A percentile compares a stretch with the other conserved stretches of the same genome.
Evolutionary conservation across 2,329 filamentous ascomycete species (phyloP).

Genomic region (Venturia nashicola): DNA sequence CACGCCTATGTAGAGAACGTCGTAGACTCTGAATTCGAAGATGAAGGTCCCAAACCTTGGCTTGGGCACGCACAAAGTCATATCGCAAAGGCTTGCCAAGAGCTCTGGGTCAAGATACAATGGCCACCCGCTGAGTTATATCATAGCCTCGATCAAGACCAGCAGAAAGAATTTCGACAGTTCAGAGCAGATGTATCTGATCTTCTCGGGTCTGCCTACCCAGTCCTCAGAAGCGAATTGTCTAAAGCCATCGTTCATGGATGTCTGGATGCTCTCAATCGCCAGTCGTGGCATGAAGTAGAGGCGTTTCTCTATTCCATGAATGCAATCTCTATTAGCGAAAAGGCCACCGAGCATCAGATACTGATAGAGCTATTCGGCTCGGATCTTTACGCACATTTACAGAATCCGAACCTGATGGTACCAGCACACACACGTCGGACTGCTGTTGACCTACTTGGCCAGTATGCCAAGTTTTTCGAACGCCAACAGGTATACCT

Average conservation of each 20-base stretch:
- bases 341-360: conserved; percentile 45
- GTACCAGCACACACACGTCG: conserved; percentile 54
- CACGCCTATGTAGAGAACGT: conserved; percentile 58
- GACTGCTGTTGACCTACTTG: conserved; percentile 57
- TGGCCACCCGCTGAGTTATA: conserved; percentile 49
- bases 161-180: conserved; percentile 54
- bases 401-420: conserved; percentile 28
- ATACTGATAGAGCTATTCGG: conserved; percentile 50
- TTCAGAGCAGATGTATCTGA: conserved; percentile 72
- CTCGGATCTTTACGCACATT: conserved; percentile 44
- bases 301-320: conserved; percentile 49
- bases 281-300: conserved; percentile 34
- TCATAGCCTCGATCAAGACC: conserved; percentile 56
- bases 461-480: conserved; percentile 66
- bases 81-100: conserved; percentile 52
- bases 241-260: conserved; percentile 35
- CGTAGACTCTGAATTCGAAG: conserved; percentile 35
- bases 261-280: conserved; percentile 24
- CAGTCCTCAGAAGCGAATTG: conserved; percentile 34
- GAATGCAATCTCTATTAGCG: conserved; percentile 54
- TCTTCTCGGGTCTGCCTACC: conserved; percentile 59
- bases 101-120: conserved; percentile 56
- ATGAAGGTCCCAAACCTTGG: conserved; percentile 35
- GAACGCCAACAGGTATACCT: conserved; percentile 55
- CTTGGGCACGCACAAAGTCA: conserved; percentile 44